Evolutionary conservation across 176 grass and related monocot genomes (phyloP), one percentile per base, ranked within the genome.

Genomic region (Tillandsia leiboldiana): DNA sequence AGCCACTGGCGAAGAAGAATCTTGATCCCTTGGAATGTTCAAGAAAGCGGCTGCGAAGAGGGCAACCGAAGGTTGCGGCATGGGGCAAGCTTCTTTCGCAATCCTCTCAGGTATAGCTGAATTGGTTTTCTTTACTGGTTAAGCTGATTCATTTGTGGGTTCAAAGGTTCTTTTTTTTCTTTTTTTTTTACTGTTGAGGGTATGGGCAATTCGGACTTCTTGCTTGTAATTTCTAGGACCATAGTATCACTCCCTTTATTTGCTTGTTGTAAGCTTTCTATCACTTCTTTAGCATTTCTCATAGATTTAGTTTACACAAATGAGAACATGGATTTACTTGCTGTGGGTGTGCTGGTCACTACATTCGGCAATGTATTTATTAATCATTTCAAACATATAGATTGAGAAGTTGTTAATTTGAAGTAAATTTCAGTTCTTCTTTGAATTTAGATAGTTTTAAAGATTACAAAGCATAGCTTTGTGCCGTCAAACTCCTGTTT

Each of bases 81-180:
- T 88, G 86, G 86, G 81, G 78, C 1, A 75, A 68, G 59, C 71
- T 88, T 5, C 83, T 88, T 63, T 88, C 86, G 4, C 81, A 84
- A 23, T 84, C 72, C 68, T 42, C 78, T 1, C 52, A 71, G 86
- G 86, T 88, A 18, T 61, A 61, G 15, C 22, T 61, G 22, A n/a
- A 23, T 61, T 18, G 15, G 12, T 59, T 59, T 59, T n/a, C 15
- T 59, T 59, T 59, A 2, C 20, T 59, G 12, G 15, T 61, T 61
- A 61, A 61, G 8, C n/a, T 9, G 56, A 9, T 61, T 9, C 22
- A 61, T 18, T 61, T 17, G 56, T 59, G 2, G 20, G 33, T 42
- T 7, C 33, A 42, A 42, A 42, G 3, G 33, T 42, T 42, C 5
- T 6, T 33, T 42, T 29, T 29, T 7, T 42, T 42, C 6, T 42